A percentile compares a stretch with the other conserved stretches of the same genome.
These are phyloP conservation scores for Hypoxylon sp. DNA, from an alignment of 2,329 filamentous ascomycete genomes.

Conservation along the genomic window DNA sequence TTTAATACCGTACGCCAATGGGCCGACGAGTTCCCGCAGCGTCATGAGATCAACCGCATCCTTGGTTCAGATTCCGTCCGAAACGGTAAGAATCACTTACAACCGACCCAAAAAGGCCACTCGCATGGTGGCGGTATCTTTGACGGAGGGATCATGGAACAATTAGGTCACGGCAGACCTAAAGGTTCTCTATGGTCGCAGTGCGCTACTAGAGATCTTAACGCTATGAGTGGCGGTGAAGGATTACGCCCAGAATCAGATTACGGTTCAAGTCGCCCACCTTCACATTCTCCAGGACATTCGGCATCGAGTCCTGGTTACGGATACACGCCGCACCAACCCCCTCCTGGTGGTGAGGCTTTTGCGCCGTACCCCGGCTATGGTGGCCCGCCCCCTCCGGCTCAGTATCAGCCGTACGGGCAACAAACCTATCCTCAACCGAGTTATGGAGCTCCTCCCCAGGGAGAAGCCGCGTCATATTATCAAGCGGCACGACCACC, in stretches of 20 bases:
- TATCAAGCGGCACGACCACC: constrained; percentile 26
- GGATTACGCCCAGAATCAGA: constrained; percentile 50
- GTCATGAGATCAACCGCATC: constrained; percentile 78
- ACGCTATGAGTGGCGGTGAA: constrained; percentile 67
- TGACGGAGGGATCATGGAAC: constrained; percentile 56
- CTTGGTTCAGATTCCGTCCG: constrained; percentile 88
- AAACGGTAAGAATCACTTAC: constrained; percentile 83
- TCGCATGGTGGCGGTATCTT: constrained; percentile 59
- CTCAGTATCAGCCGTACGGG: constrained; percentile 31
- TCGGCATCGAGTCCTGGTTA: constrained; percentile 55
- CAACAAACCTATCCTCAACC: constrained; percentile 34
- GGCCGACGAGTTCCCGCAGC: constrained; percentile 78
- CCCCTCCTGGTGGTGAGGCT: constrained; percentile 35
- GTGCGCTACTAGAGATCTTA: constrained; percentile 71
- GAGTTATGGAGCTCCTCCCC: constrained; percentile 38
- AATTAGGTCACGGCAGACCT: constrained; percentile 70
- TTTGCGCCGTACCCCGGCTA: constrained; percentile 37
- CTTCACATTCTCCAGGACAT: constrained; percentile 50
- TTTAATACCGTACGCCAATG: constrained; percentile 87
- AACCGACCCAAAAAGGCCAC: constrained; percentile 59
- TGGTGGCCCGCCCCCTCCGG: constrained; percentile 27
- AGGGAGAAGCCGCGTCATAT: constrained; percentile 37
- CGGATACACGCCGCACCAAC: constrained; percentile 59
- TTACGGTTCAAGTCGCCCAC: constrained; percentile 58
- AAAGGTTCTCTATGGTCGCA: constrained; percentile 73